Evolutionary conservation across 108 stramenopile species (phyloP).

Genomic region (Fragilariopsis cylindrus): DNA sequence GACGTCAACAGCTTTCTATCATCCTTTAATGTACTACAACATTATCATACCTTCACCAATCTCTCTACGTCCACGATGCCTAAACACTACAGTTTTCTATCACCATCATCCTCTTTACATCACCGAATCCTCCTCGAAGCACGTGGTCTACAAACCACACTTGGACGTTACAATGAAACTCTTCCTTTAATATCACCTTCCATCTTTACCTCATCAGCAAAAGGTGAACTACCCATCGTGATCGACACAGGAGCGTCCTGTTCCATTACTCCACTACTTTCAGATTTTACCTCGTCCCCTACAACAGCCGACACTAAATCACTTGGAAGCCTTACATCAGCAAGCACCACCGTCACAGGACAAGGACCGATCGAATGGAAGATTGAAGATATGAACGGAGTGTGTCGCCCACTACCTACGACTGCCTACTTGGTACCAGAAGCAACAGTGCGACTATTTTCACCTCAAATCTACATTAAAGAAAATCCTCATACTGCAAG

Average conservation of each 20-base stretch:
- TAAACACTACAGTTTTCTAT: no score
- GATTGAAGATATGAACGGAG: slow-evolving; percentile 13
- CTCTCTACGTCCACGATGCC: no score
- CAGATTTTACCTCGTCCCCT: slow-evolving; percentile 23
- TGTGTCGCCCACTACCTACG: neutral
- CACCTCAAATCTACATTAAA: slow-evolving; percentile 20
- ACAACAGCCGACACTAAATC: neutral
- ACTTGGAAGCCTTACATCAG: slow-evolving; percentile 4
- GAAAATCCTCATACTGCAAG: slow-evolving; percentile 3
- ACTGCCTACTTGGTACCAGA: slow-evolving; percentile 26
- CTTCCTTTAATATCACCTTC: no score
- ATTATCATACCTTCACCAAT: no score
- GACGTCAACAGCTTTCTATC: no score
- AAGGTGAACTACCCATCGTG: slow-evolving; percentile 18
- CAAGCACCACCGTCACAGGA: slow-evolving; percentile 19
- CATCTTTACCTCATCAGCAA: neutral
- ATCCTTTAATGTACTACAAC: no score
- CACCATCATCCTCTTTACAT: no score
- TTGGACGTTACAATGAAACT: no score
- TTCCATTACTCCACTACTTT: slow-evolving; percentile 26
- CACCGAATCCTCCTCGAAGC: no score
- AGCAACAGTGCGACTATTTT: slow-evolving; percentile 27
- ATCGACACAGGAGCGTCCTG: slow-evolving; percentile 37
- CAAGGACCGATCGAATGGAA: slow-evolving; percentile 36
- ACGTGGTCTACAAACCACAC: no score